phyloP scores from a whole-genome alignment of 495 filamentous ascomycete species.

The Mycothermus thermophilus region DNA sequence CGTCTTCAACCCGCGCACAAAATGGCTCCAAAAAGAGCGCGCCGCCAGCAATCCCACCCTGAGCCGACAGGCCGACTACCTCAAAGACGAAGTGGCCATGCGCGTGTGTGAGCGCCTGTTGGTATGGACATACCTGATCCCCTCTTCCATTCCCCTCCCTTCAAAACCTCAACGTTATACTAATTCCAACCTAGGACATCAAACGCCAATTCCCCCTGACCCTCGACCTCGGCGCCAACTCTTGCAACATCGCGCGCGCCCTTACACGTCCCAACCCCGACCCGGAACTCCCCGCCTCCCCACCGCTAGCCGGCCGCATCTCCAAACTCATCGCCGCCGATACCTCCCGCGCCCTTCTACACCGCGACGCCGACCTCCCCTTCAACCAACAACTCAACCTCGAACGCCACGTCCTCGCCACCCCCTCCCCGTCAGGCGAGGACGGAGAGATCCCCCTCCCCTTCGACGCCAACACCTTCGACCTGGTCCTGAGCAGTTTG shows the following conservation, averaged over 20 bases:
- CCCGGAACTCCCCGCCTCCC: constrained; percentile 39
- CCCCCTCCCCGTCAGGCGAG: too few relatives aligned
- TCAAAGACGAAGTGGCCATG: constrained; percentile 79
- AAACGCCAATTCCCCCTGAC: constrained; percentile 72
- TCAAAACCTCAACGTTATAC: too few relatives aligned
- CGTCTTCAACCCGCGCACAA: constrained; percentile 79
- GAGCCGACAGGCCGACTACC: constrained; percentile 73
- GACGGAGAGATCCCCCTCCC: constrained; percentile 62
- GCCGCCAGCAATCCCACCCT: constrained; percentile 54
- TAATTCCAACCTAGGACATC: constrained; percentile 79
- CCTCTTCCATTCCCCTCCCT: too few relatives aligned
- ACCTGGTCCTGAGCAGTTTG: constrained; percentile 75
- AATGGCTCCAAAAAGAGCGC: constrained; percentile 83
- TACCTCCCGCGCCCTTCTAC: constrained; percentile 58
- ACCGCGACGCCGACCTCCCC: constrained; percentile 63
- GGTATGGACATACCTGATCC: constrained; percentile 29
- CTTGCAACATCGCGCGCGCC: constrained; percentile 80
- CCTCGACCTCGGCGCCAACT: constrained; percentile 90
- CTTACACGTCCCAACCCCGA: constrained; percentile 56
- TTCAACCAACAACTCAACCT: constrained; percentile 71
- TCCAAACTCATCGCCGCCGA: constrained; percentile 64
- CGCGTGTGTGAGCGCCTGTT: constrained; percentile 78
- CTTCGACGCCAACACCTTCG: constrained; percentile 64
- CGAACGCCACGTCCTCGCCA: constrained; percentile 56
- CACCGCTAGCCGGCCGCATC: constrained; percentile 54